phyloP scores from a whole-genome alignment of 1,284 basidiomycete genomes.

The Heterobasidion irregulare region DNA sequence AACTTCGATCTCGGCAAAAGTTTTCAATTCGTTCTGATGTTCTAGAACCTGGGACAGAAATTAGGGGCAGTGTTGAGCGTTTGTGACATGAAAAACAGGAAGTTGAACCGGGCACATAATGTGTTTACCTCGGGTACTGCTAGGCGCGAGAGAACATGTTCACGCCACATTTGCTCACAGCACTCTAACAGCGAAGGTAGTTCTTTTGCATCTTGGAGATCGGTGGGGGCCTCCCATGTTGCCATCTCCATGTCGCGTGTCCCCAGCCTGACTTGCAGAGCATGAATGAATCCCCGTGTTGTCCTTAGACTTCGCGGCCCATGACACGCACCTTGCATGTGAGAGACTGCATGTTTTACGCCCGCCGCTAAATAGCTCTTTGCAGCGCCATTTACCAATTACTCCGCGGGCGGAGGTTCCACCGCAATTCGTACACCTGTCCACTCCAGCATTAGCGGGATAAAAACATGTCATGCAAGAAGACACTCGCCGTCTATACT shows the following conservation, averaged over 20 bases:
- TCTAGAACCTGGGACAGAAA: neutral
- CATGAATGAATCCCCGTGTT: neutral
- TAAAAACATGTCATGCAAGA: neutral
- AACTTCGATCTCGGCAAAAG: neutral
- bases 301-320: neutral
- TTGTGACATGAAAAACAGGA: neutral
- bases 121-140: neutral
- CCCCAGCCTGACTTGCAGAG: neutral
- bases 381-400: conserved; percentile 2
- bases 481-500: neutral
- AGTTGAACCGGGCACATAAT: neutral
- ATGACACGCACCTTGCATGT: neutral
- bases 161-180: conserved; percentile 1
- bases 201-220: neutral
- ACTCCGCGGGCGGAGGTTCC: conserved; percentile 2
- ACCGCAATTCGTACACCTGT: conserved; percentile 2
- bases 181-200: neutral
- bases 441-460: neutral
- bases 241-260: conserved; percentile 1
- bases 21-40: neutral
- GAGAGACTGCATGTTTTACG: conserved; percentile 1
- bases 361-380: conserved; percentile 1
- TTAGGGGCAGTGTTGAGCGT: neutral
- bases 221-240: neutral
- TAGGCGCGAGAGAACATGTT: neutral